A percentile compares a stretch with the other conserved stretches of the same genome.
phyloP scores from a whole-genome alignment of 805 yeast genomes.

The Tetrapisispora nanseiensis region DNA sequence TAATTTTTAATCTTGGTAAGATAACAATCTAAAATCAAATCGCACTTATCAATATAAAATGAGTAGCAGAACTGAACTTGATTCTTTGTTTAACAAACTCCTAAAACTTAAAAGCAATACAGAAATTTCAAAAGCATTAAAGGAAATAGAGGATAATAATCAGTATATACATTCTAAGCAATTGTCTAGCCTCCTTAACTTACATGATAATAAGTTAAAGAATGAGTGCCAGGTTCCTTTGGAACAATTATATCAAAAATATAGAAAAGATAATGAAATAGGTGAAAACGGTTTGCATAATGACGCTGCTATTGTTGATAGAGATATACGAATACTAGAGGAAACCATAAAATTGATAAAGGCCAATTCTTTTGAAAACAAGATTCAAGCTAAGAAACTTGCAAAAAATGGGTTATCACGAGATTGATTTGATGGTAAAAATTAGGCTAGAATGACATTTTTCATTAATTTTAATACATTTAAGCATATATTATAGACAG shows the following conservation, averaged over 20 bases:
- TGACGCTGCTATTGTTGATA: conserved; percentile 61
- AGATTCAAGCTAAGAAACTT: neutral
- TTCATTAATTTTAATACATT: too few species aligned
- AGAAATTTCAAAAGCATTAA: conserved; percentile 8
- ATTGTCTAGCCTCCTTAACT: conserved; percentile 16
- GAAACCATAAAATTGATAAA: conserved; percentile 35
- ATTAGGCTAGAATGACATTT: neutral
- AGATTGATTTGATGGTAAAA: neutral
- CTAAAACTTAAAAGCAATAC: conserved; percentile 8
- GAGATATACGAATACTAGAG: conserved; percentile 63
- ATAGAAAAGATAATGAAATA: conserved; percentile 25
- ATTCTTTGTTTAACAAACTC: conserved; percentile 3
- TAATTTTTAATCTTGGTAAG: too few species aligned
- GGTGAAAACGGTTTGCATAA: conserved; percentile 31
- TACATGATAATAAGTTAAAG: conserved; percentile 23
- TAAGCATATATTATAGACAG: too few species aligned
- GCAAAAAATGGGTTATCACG: neutral
- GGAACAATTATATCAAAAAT: conserved; percentile 14
- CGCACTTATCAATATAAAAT: too few species aligned
- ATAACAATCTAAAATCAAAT: too few species aligned
- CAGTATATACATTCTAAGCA: conserved; percentile 21
- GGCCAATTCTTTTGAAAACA: conserved; percentile 12
- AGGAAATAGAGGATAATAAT: conserved; percentile 22
- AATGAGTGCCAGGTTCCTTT: conserved; percentile 18
- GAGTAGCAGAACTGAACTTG: neutral